Evolutionary conservation across 306 rosid species (phyloP), one percentile per base, ranked within the genome.

Genomic region (Quercus suber): DNA sequence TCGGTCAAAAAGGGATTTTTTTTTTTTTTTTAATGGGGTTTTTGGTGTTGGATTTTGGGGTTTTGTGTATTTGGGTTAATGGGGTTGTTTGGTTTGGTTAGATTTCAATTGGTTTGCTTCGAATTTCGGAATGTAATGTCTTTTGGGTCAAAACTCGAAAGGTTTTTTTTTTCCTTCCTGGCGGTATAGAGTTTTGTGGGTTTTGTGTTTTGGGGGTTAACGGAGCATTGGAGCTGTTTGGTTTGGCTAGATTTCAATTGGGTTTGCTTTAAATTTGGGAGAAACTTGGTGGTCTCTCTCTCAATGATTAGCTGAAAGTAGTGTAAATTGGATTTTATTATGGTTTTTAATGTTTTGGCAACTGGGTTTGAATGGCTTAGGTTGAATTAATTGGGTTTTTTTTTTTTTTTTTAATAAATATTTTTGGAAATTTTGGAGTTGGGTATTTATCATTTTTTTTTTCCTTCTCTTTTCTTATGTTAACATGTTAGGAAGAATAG

Each of bases 21-120:
- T 25, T 67, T 60, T 4, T n/a, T 3, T 49, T 55, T 58, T 10
- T 13, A 30, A 58, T 79, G 68, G 71, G 80, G 74, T 63, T 63
- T 63, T 35, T 4, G 14, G 68, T 23, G n/a, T 28, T 5, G 69
- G 69, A 63, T 4, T 63, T 15, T 64, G 41, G 10, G 45, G 45
- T 55, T 41, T 41, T 37, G n/a, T 13, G 4, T 15, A 13, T 55
- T n/a, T 37, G 27, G 37, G 17, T 6, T 35, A 25, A 69, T 41
- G 76, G 71, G 71, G n/a, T 71, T 57, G 1, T 35, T 1, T 35
- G 68, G 13, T 71, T 57, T 58, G 15, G 78, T 18, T 74, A 28
- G 20, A 71, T 80, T 73, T 73, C 55, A 49, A 58, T 60, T 84
- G 80, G 72, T 30, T 30, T 71, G 11, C 28, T 35, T 64, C 59